Evolutionary conservation across 2,329 filamentous ascomycete genomes (phyloP), one percentile per base, ranked within the genome.

Genomic region (Sporothrix variecibatus): DNA sequence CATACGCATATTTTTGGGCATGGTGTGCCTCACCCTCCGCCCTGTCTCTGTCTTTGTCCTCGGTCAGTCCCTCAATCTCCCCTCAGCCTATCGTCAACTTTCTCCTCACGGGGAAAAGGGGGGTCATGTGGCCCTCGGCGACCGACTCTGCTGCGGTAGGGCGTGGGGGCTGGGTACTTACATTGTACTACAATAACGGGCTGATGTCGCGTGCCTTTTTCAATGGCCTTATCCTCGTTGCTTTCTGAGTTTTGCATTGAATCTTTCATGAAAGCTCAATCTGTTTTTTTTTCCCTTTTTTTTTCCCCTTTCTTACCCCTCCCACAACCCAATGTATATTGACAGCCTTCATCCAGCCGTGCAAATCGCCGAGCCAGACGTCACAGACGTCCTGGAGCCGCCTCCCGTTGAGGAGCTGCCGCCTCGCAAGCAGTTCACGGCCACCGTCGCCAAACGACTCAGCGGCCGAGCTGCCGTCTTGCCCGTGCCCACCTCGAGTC

Each of bases 361-460:
- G 72, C 87, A 90, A 78, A 90, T 90, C 75, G 85, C 87, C 65
- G 88, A 90, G 77, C 87, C 87, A 26, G 82, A 83, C 23, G 73
- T 75, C 8, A 65, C 75, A 0, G 71, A 69, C 46, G 26, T 71
- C 15, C 49, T 73, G 49, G 49, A 73, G 73, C 40, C 71, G 31
- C 51, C 81, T 15, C 76, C 80, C 20, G 76, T 79, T 15, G 84
- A 86, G 53, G 84, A 85, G 46, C 76, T 77, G 34, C 78, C 78
- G 38, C 80, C 78, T 5, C 84, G 83, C 77, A 85, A 84, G 76
- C 85, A 86, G 74, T 87, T 83, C 76, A 81, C 85, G 11, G 85
- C 83, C 12, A 82, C 81, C 46, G 74, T 85, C 70, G 84, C 82
- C 23, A 84, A 81, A 76, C 82, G 85, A 71, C 81, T 87, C 31